phyloP scores from a whole-genome alignment of 257 asterid species.

The Echites panduratus region DNA sequence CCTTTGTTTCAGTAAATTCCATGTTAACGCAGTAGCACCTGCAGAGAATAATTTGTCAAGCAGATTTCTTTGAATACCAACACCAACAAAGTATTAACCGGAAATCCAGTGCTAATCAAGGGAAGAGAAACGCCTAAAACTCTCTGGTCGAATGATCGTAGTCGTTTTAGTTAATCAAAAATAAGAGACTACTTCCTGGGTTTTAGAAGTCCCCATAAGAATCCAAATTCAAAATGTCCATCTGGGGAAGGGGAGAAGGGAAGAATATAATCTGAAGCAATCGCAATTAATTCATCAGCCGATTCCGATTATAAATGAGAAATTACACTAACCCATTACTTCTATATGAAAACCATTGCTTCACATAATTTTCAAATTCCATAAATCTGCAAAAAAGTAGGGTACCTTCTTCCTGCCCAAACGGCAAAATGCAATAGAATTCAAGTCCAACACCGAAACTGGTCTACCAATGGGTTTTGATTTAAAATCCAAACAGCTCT shows the following conservation, averaged over 20 bases:
- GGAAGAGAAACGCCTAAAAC: background rate
- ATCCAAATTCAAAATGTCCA: background rate
- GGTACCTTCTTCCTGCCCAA: constrained; percentile 2
- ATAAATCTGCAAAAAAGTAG: background rate
- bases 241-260: background rate
- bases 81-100: background rate
- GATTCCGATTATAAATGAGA: background rate
- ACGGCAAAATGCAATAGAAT: background rate
- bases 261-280: background rate
- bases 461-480: background rate
- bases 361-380: background rate
- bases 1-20: background rate
- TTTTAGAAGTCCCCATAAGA: background rate
- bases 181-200: background rate
- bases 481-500: background rate
- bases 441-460: background rate
- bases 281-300: background rate
- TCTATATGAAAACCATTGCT: background rate
- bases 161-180: background rate
- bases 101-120: background rate
- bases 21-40: background rate
- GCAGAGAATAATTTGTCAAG: constrained; percentile 2
- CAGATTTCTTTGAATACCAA: background rate
- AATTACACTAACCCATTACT: background rate
- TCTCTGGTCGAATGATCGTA: background rate